Evolutionary conservation across 179 eudicot genomes (phyloP).

Genomic region (Drosera spatulata): DNA sequence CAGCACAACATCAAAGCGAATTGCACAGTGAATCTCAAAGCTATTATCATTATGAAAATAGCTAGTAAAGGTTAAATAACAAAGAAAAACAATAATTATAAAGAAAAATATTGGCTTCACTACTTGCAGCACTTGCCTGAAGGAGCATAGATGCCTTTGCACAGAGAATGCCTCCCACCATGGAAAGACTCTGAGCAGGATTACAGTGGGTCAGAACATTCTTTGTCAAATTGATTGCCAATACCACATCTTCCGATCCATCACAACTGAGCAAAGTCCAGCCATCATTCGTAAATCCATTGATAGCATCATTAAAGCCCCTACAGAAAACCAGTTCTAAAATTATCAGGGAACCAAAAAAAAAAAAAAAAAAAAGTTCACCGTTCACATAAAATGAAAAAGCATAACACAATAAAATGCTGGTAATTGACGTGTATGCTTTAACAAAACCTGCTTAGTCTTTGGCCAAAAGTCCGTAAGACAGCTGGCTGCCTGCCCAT

Average conservation of each 20-base stretch:
- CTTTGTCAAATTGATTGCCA: constrained; percentile 69
- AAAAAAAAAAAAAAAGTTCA: not conserved
- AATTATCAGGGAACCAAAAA: constrained; percentile 55
- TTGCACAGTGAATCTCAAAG: too few species aligned
- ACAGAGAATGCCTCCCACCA: constrained; percentile 77
- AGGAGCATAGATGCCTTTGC: constrained; percentile 98
- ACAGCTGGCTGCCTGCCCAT: constrained; percentile 93
- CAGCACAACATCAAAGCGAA: too few species aligned
- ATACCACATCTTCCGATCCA: constrained; percentile 72
- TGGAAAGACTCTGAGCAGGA: constrained; percentile 21
- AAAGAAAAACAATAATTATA: too few species aligned
- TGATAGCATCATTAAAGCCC: constrained; percentile 12
- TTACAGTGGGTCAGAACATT: constrained; percentile 27
- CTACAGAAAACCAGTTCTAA: constrained; percentile 28
- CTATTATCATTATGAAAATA: too few species aligned
- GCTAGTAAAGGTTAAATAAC: too few species aligned
- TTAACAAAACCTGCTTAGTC: constrained; percentile 58
- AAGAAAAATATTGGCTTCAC: not conserved
- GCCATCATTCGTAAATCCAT: constrained; percentile 89
- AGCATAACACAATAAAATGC: too few species aligned
- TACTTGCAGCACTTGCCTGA: constrained; percentile 38
- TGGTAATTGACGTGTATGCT: too few species aligned
- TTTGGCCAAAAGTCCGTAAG: constrained; percentile 84
- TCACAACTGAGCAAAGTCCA: constrained; percentile 77
- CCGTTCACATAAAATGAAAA: not conserved